Evolutionary conservation across 2,329 filamentous ascomycete species (phyloP), one percentile per base, ranked within the genome.

Genomic region (Pseudocercospora cruenta): DNA sequence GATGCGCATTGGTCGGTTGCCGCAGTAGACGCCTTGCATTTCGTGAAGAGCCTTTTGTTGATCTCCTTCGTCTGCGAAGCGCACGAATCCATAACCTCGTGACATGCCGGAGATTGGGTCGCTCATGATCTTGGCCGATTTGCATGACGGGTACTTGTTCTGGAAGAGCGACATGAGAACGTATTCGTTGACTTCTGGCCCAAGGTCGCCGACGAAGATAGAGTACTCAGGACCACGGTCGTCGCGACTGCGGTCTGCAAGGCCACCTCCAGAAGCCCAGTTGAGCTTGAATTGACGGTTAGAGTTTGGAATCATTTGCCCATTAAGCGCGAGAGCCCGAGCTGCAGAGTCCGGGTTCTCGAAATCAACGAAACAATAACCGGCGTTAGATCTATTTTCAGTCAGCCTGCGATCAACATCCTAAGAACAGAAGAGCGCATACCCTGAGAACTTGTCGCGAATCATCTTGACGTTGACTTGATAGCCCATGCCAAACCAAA

Each of bases 91-190:
- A 77, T 99, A 99, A 64, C 95, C 95, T 70, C 95, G 93, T 70
- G 94, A 97, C 87, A 98, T 94, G 74, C 95, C 95, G 70, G 91
- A 96, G 82, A 98, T 95, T 68, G 95, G 94, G 77, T 99, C 95
- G 67, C 94, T 97, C 95, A 99, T 99, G 82, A 99, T 99, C 87
- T 99, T 99, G 77, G 95, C 95, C 43, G 93, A 97, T 85, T 98
- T 98, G 91, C 94, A 98, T 8, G 93, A 96, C 0, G 91, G 91
- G 85, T 96, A 99, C 68, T 94, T 93, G 77, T 90, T 91, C 83
- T 98, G 94, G 87, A 99, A 99, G 59, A 99, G 90, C 26, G 94
- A 96, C 62, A 98, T 94, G 67, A 99, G 86, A 65, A 98, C 94
- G 77, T 96, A 98, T 83, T 99, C 95, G 81, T 97, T 99, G 74